Evolutionary conservation across 2,329 filamentous ascomycete species (phyloP).

Genomic region (Aspergillus flavus): DNA sequence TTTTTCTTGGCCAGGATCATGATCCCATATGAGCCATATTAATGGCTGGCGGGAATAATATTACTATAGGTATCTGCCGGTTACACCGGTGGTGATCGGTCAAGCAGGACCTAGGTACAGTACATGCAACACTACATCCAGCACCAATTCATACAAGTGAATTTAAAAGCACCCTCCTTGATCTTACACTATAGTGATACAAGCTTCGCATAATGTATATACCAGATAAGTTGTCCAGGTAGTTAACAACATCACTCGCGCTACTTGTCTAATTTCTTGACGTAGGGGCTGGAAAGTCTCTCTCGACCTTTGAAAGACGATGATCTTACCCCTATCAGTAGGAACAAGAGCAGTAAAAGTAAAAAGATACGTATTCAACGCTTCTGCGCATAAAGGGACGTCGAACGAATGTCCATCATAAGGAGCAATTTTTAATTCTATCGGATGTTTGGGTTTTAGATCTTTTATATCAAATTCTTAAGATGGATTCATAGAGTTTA

Average conservation of each 20-base stretch:
- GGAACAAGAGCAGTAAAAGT: no score
- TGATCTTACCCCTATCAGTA: no score
- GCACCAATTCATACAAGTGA: not conserved
- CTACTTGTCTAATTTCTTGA: not conserved
- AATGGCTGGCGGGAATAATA: not conserved
- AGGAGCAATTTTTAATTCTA: not conserved
- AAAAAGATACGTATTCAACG: not conserved
- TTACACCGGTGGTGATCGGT: no score
- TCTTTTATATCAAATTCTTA: not conserved
- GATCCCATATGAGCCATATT: not conserved
- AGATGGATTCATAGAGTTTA: not conserved
- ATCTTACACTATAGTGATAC: not conserved
- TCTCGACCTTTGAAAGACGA: not conserved
- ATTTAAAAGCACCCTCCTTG: not conserved
- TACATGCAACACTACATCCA: not conserved
- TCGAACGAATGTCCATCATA: not conserved
- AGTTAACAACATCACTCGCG: not conserved
- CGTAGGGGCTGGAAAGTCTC: not conserved
- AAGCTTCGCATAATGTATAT: not conserved
- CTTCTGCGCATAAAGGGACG: not conserved
- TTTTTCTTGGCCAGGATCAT: not conserved
- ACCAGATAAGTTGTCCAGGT: not conserved
- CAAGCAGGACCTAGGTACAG: no score
- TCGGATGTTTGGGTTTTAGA: not conserved
- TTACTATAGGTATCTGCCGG: no score